Base-by-base conservation (phyloP, 768 basidiomycete species). In the Lentinula edodes region DNA sequence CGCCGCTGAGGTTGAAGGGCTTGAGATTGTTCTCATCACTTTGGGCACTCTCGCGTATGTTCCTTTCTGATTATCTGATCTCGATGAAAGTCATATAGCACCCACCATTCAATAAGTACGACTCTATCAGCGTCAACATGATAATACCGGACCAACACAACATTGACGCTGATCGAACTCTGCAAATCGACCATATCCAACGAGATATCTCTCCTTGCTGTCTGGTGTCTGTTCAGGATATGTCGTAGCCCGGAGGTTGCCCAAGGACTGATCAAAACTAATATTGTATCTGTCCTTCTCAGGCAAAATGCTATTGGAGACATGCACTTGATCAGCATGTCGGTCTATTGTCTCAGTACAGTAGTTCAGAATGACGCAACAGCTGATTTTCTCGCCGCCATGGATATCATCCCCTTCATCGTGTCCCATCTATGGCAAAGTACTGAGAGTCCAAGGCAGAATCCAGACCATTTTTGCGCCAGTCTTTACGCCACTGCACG, bases 221-320 rank as follows among this genome's bases (percentile, higher is more conserved):
- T 67, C 18, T 70, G 70, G 70, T 71, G 70, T 53, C 59, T 72
- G 15, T 52, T 62, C 28, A 67, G 70, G 5, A 68, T 69, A 15
- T 65, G 65, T 18, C 68, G 68, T 3, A 69, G 51, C 23, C 32
- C 65, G 4, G 68, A 72, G 38, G 65, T 71, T 16, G 66, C 71
- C 9, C 62, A n/a, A 38, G 70, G 66, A 1, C 62, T 72, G 35
- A 50, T 72, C 58, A 71, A 68, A 51, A 64, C 42, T 9, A 63
- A 67, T 60, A 51, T 68, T 32, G 66, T 46, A 52, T 52, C 60
- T 32, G 16, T 66, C 0, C 64, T 67, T 32, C 57, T 51, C 65
- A 23, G 60, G 51, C 35, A 66, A 66, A 42, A 68, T 68, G n/a
- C 61, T 68, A n/a, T 61, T 10, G 57, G 62, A 58, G 67, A 61